phyloP scores from a whole-genome alignment of 2,329 filamentous ascomycete species.

The Hypoxylon sp. region DNA sequence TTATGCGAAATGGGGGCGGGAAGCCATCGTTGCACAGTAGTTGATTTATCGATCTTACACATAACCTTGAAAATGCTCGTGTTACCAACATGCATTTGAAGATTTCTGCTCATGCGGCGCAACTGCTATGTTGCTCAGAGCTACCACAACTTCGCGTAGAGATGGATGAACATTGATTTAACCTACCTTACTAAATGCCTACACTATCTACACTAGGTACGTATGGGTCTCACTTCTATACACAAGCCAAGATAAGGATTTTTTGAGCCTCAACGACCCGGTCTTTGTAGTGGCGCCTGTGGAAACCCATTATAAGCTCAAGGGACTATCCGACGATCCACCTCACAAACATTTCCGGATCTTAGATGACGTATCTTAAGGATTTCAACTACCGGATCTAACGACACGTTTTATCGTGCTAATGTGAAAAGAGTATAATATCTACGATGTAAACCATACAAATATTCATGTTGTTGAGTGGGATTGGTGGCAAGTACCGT shows the following conservation, averaged over 20 bases:
- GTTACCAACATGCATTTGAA: neutral
- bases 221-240: neutral
- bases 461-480: neutral
- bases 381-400: conserved; percentile 4
- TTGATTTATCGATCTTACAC: neutral
- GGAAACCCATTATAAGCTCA: neutral
- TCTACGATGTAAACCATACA: neutral
- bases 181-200: neutral
- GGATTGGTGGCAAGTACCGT: conserved; percentile 1
- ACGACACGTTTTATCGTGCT: neutral
- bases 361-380: conserved; percentile 1
- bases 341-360: neutral
- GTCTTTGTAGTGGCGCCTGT: neutral
- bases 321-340: conserved; percentile 5
- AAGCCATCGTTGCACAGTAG: neutral
- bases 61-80: neutral
- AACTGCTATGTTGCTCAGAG: neutral
- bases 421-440: neutral
- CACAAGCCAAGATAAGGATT: neutral
- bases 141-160: neutral
- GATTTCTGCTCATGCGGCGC: neutral
- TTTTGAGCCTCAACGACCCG: neutral
- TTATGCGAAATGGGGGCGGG: neutral
- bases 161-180: neutral
- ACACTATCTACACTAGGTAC: neutral